Conservation (phyloP, 2,329 filamentous ascomycete genomes). For the Atkinsonella hypoxylon region DNA sequence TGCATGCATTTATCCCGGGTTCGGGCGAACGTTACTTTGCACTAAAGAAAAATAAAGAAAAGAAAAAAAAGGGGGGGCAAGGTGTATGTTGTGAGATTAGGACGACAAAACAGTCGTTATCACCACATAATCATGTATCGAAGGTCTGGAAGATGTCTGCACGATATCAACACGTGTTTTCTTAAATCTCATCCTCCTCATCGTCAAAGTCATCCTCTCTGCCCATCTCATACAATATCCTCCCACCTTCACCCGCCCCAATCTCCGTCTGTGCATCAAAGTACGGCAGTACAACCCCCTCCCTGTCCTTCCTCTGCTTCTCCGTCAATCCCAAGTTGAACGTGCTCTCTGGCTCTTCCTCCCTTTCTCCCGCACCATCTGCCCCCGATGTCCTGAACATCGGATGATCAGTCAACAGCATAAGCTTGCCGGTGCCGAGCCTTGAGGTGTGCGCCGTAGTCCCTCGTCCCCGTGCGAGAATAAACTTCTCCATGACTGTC, state of each 20-base stretch:
- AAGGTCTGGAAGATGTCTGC: too few relatives aligned
- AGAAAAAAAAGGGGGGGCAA: too few relatives aligned
- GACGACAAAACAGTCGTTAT: background rate
- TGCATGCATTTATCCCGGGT: background rate
- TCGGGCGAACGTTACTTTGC: too few relatives aligned
- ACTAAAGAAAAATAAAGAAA: too few relatives aligned
- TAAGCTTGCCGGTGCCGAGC: slow-evolving; percentile 24
- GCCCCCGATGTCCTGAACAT: slow-evolving; percentile 42
- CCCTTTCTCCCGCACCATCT: slow-evolving; percentile 25
- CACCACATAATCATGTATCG: background rate
- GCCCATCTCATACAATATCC: slow-evolving; percentile 95
- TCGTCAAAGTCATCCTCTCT: slow-evolving; percentile 95
- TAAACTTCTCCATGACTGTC: slow-evolving; percentile 57
- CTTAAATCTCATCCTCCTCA: slow-evolving; percentile 84
- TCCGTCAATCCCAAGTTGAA: slow-evolving; percentile 84
- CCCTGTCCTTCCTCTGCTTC: slow-evolving; percentile 74
- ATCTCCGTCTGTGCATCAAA: slow-evolving; percentile 86
- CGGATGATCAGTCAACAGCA: slow-evolving; percentile 66
- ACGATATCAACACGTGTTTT: slow-evolving; percentile 29
- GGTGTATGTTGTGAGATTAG: too few relatives aligned
- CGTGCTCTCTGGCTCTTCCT: slow-evolving; percentile 55
- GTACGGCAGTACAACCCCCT: slow-evolving; percentile 86
- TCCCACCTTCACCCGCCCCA: slow-evolving; percentile 70
- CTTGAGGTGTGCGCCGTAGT: slow-evolving; percentile 8
- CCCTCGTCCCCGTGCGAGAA: slow-evolving; percentile 25